Percentiles rank a stretch among this genome's conserved stretches.
Conservation (phyloP, 495 filamentous ascomycete species). For the Rostrohypoxylon terebratum region DNA sequence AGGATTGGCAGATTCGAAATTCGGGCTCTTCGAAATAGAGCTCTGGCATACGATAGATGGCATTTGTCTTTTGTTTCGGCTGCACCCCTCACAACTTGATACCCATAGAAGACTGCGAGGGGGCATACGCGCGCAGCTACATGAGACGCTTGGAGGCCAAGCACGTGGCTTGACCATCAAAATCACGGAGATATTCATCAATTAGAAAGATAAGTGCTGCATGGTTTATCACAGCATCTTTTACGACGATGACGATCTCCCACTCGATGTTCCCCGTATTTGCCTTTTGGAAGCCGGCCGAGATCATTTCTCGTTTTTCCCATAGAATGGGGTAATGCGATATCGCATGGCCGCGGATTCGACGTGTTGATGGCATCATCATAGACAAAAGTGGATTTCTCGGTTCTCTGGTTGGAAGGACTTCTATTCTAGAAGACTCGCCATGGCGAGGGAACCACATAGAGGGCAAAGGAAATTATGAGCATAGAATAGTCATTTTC, state of each 20-base stretch:
- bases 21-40: constrained; percentile 53
- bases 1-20: constrained; percentile 52
- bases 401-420: constrained; percentile 59
- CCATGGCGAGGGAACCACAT: constrained; percentile 46
- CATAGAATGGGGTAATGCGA: constrained; percentile 52
- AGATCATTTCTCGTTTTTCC: constrained; percentile 48
- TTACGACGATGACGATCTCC: constrained; percentile 52
- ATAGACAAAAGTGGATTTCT: constrained; percentile 74
- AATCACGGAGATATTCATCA: constrained; percentile 51
- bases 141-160: constrained; percentile 56
- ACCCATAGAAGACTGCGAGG: constrained; percentile 62
- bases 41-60: constrained; percentile 79
- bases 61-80: constrained; percentile 72
- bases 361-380: constrained; percentile 51
- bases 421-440: constrained; percentile 49
- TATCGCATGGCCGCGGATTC: constrained; percentile 51
- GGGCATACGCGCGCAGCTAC: constrained; percentile 56
- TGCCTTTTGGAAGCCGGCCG: constrained; percentile 52
- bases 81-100: constrained; percentile 66
- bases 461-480: constrained; percentile 42
- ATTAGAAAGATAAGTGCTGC: constrained; percentile 48
- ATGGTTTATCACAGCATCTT: constrained; percentile 48
- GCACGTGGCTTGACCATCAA: constrained; percentile 58
- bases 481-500: constrained; percentile 62
- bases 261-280: constrained; percentile 51